Evolutionary conservation across 23 red algal species (phyloP), one percentile per base, ranked within the genome.

Genomic region (Gracilaria caudata): DNA sequence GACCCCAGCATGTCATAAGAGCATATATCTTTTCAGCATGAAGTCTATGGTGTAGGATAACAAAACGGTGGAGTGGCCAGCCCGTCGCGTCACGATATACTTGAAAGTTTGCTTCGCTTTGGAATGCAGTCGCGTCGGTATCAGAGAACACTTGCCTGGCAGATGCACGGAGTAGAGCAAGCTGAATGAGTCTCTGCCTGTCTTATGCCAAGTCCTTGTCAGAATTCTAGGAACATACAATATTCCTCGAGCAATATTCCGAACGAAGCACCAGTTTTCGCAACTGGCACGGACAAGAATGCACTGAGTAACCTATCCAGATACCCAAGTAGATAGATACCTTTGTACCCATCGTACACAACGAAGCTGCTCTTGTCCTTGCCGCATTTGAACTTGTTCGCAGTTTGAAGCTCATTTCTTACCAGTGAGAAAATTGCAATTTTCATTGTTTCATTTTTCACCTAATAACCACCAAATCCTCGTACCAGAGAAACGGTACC

Each of bases 1-100:
- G 85, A 89, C 34, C 85, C 85, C 72, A 89, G 61, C 85, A 89
- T 89, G 70, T 75, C 70, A 75, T 75, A 49, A 25, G 43, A 75
- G 29, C 0, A 75, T 29, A 7, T 12, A 29, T 33, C 25, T 14
- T 10, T 17, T 66, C 29, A 66, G 61, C 61, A 66, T 66, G 61
- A 66, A 66, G 61, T 66, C 8, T 36, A 37, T 17, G 16, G 29
- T 7, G 61, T 36, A 3, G 36, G 14, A 37, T 33, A 66, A 66
- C 29, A 66, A 35, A 66, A 4, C 0, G 30, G 61, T 4, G 26
- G 61, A 36, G 61, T 36, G 61, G 61, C 28, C 32, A 35, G 61
- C 2, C 30, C 61, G 61, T 66, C 9, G 14, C 29, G 30, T 35
- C 30, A 37, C 61, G 61, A 35, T 16, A 0, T 6, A 35, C 29